phyloP scores from a whole-genome alignment of 2,329 filamentous ascomycete species.

The Scytalidium sp. region DNA sequence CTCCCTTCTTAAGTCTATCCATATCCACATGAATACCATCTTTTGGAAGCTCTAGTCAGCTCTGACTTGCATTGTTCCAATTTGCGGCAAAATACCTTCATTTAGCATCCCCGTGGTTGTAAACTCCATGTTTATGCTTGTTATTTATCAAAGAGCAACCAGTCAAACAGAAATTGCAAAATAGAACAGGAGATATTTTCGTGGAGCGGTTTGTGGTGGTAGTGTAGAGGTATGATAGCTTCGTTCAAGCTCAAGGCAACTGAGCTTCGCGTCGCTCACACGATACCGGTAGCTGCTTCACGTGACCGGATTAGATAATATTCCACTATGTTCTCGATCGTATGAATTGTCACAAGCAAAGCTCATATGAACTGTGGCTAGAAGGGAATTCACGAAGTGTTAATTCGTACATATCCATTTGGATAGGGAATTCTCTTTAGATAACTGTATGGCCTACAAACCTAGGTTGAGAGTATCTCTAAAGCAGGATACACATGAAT shows the following conservation, averaged over 20 bases:
- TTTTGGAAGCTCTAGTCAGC: conserved; percentile 38
- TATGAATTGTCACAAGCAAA: no score
- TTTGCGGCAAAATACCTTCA: conserved; percentile 47
- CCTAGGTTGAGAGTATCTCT: no score
- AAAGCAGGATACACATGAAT: no score
- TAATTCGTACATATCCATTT: no score
- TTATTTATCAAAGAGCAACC: background rate
- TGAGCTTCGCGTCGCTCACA: background rate
- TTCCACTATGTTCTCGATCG: no score
- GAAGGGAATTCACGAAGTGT: no score
- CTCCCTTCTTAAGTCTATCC: conserved; percentile 97
- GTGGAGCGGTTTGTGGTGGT: background rate
- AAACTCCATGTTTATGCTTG: conserved; percentile 56
- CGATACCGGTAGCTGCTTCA: background rate
- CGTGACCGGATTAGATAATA: no score
- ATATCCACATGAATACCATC: conserved; percentile 99
- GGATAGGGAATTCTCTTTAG: no score
- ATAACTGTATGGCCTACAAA: no score
- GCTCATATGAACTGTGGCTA: no score
- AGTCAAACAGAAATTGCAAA: background rate
- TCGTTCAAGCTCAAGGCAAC: background rate
- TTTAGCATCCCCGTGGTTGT: conserved; percentile 59
- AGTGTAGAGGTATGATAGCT: background rate
- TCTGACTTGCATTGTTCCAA: conserved; percentile 15
- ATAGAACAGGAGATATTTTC: background rate